Base-by-base conservation (phyloP, 2,329 filamentous ascomycete genomes). In the Aspergillus piperis region DNA sequence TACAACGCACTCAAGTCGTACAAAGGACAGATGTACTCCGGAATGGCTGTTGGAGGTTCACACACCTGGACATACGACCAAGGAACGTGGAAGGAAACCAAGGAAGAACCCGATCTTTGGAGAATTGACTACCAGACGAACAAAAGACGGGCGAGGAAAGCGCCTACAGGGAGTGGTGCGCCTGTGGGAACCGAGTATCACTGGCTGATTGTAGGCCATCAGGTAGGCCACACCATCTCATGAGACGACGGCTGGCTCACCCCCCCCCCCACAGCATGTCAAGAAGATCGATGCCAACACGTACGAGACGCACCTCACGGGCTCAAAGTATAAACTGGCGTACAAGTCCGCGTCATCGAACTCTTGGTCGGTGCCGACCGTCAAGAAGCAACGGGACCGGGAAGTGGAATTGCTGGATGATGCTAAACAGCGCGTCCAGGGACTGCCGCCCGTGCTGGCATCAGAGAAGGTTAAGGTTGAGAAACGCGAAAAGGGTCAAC, bases 1-100 rank as follows among this genome's bases (percentile, higher is more conserved):
- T 76, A 75, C 61, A 75, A 74, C 57, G 63, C 69, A 3, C 62
- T 76, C 13, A 75, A 76, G 56, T 65, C 66, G 2, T 69, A 71
- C 65, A 67, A 71, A n/a, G 73, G 75, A 11, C 70, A 73, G 44
- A 65, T 71, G 23, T 76, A 75, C 58, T 73, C 75, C 8, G 74
- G 71, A 4, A 78, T 76, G 67, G 70, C 73, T 1, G 70, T 77
- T 36, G 73, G 75, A 8, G 73, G 72, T 8, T 75, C 74, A 0
- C 73, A 76, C 57, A 74, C 67, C 25, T 77, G 74, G 74, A 74
- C 70, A 47, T 77, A 77, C 50, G 71, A 75, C 21, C 66, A 65
- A n/a, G 73, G 73, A 0, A 57, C 65, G 10, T 76, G 72, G 73
- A 72, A 72, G 44, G 73, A 75, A 54, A 75, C 73, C 3, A 76